A percentile compares a stretch with the other conserved stretches of the same genome.
Evolutionary conservation across 768 basidiomycete genomes (phyloP).

Genomic region (Tulasnella sp.): DNA sequence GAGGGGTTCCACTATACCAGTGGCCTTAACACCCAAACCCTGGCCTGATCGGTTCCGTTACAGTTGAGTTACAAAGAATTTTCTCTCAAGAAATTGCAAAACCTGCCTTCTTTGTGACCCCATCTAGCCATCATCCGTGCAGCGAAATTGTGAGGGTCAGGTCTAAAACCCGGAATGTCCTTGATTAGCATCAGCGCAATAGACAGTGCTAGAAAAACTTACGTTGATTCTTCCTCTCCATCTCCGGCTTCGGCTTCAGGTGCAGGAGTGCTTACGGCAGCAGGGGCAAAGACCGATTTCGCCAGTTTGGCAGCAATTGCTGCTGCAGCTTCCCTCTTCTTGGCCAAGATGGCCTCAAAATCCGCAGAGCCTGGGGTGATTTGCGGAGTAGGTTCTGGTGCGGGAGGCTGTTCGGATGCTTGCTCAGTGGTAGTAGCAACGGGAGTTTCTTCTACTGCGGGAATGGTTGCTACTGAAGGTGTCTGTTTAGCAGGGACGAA

Average conservation of each 20-base stretch:
- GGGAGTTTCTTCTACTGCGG: too few relatives aligned
- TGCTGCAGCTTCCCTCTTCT: slow-evolving; percentile 51
- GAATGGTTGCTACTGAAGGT: too few relatives aligned
- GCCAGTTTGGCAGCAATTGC: slow-evolving; percentile 58
- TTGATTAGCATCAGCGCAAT: background rate
- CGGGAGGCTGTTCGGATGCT: slow-evolving; percentile 38
- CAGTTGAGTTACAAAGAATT: background rate
- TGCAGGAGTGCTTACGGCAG: background rate
- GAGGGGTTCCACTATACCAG: slow-evolving; percentile 81
- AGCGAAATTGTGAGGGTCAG: slow-evolving; percentile 64
- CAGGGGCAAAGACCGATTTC: slow-evolving; percentile 3
- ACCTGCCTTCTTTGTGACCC: slow-evolving; percentile 86
- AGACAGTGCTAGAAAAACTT: background rate
- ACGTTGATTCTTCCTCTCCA: background rate
- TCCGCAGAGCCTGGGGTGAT: slow-evolving; percentile 32
- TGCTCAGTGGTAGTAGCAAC: too few relatives aligned
- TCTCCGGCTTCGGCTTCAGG: background rate
- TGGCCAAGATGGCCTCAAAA: slow-evolving; percentile 47
- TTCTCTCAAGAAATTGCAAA: background rate
- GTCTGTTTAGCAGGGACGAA: background rate
- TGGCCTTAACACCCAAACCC: slow-evolving; percentile 45
- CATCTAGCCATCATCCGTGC: slow-evolving; percentile 88
- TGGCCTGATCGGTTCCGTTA: slow-evolving; percentile 37
- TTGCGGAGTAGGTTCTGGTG: slow-evolving; percentile 37
- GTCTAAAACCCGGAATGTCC: slow-evolving; percentile 25